Evolutionary conservation across 2,329 filamentous ascomycete genomes (phyloP).

Genomic region (Grosmannia serpens): DNA sequence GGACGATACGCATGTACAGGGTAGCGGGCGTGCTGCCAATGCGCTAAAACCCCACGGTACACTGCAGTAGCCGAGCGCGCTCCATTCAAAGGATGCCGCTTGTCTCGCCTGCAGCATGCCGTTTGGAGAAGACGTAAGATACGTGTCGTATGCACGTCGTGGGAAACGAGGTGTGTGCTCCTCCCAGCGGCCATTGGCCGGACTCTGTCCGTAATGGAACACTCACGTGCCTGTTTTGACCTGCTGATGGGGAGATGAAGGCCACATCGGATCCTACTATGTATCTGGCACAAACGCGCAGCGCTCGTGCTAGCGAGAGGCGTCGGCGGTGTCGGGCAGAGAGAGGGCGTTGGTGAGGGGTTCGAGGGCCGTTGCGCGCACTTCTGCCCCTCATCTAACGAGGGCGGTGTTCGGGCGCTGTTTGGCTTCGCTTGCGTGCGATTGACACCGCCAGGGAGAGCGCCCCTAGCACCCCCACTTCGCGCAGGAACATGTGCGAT

Average conservation of each 20-base stretch:
- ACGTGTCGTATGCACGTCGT: constrained; percentile 3
- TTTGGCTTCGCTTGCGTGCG: neutral
- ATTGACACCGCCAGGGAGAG: neutral
- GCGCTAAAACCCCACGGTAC: constrained; percentile 3
- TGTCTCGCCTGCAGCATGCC: neutral
- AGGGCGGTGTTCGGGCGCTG: neutral
- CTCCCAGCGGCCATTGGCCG: no score
- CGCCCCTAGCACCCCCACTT: neutral
- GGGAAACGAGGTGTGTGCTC: neutral
- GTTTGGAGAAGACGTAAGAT: neutral
- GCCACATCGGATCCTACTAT: neutral
- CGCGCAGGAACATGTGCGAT: neutral
- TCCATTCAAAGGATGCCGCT: neutral
- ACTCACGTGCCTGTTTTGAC: neutral
- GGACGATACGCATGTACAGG: no score
- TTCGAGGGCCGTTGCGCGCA: neutral
- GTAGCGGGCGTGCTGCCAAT: constrained; percentile 10
- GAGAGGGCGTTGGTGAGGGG: neutral
- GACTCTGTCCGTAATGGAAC: no score
- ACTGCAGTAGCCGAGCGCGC: neutral
- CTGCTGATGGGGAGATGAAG: neutral
- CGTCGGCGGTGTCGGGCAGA: neutral
- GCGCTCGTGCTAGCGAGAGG: neutral
- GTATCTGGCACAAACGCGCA: no score
- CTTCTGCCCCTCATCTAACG: neutral